Base-by-base conservation (phyloP, 177 flowering plant genomes). In the Vitis hybrid region DNA sequence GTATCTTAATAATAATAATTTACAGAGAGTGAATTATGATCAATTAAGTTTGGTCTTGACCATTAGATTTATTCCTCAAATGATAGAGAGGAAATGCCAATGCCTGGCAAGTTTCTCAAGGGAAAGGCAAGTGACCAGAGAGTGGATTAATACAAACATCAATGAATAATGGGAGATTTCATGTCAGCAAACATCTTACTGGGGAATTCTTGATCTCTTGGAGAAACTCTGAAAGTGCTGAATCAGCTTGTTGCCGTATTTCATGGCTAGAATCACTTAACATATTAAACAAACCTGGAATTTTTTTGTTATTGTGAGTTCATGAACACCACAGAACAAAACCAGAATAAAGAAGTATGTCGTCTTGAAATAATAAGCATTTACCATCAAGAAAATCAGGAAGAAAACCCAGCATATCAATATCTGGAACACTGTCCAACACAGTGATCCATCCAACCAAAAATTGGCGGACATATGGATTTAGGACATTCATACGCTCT, bases 301-400 rank as follows among this genome's bases (percentile, higher is more conserved):
- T 12, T 65, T n/a, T 50, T 51, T 8, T 58, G n/a, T 29, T 51
- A 13, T 20, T 45, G 62, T 65, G 11, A 78, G 59, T 58, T 50
- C 19, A 52, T 57, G 33, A 5, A 20, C 16, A 67, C 60, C 39
- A 4, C 13, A 62, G 9, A 26, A 19, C 10, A 51, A 64, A 51
- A 7, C 18, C 8, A 11, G 5, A 70, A 12, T 11, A 58, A 33
- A 16, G 15, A 56, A 60, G 20, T n/a, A 31, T 52, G 63, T 9
- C 20, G 5, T 58, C 61, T 39, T 53, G 10, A 67, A 31, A 26
- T 39, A 39, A 20, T 19, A 67, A 70, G 59, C n/a, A 64, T 52
- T 81, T 87, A 95, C 99, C 99, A 88, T 95, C 99, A 72, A 95
- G 98, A 83, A 95, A 95, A 86, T 95, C 98, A 56, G 99, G 99